Base-by-base conservation (phyloP, 2,329 filamentous ascomycete genomes). In the Aspergillus ochraceoroseus region DNA sequence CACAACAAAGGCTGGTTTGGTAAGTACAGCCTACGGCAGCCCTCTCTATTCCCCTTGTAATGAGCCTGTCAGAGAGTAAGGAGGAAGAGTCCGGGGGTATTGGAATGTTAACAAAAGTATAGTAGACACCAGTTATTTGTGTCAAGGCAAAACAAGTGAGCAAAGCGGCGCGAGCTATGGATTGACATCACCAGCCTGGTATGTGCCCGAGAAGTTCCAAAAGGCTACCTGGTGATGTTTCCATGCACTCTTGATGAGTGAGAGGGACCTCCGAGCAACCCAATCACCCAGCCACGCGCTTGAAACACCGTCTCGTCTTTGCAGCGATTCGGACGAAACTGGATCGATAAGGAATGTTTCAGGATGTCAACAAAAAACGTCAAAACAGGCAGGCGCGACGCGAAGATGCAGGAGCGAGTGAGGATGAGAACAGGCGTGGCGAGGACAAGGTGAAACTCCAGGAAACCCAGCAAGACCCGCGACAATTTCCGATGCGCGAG, bases 121-220 rank as follows among this genome's bases (percentile, higher is more conserved):
- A 49, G 40, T 40, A 41, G 43, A 49, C 46, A 37, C 46, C 38
- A 41, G 46, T 42, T 20, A 37, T 38, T 22, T 19, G 51, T 47
- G 44, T 51, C 48, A 47, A 48, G 38, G 39, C 30, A 48, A 41
- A 42, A 45, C 44, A 50, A 41, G 32, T 34, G 19, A 35, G 26
- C 40, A 37, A 47, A 46, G 39, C 32, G 41, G 43, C 45, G 42
- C 38, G 32, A 42, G 33, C 32, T 41, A 43, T 38, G 35, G 31
- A 43, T 48, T 48, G 52, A 51, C 56, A 52, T 62, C 55, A 62
- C 44, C 52, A 51, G 50, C 43, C 50, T 54, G 53, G 55, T 43
- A 39, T 48, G 48, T 53, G 41, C 35, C 37, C 38, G 28, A 44
- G 41, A 38, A 46, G 48, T 48, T 51, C 44, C 30, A 34, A 15